These are phyloP conservation scores for Xylaria palmicola DNA, from an alignment of 495 filamentous ascomycete genomes.

Conservation along the genomic window DNA sequence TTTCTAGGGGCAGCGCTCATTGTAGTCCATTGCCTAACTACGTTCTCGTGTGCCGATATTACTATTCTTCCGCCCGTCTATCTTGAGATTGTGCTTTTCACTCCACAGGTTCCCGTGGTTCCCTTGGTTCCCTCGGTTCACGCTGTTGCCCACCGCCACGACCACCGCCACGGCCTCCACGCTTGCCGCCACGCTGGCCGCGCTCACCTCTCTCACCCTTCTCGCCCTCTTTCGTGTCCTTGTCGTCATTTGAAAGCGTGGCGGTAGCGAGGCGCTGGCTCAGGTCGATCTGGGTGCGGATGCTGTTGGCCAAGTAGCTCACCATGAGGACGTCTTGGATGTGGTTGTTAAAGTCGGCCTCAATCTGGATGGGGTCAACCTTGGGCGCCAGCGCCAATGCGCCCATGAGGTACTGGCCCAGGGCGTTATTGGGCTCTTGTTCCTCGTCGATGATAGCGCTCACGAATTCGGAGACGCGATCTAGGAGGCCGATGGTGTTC, in stretches of 20 bases:
- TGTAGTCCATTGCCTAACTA: background rate
- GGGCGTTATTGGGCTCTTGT: slow-evolving; percentile 68
- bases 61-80: background rate
- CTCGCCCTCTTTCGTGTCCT: slow-evolving; percentile 43
- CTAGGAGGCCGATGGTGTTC: slow-evolving; percentile 80
- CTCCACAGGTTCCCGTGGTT: slow-evolving; percentile 23
- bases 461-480: slow-evolving; percentile 86
- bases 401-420: slow-evolving; percentile 93
- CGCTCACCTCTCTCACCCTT: slow-evolving; percentile 43
- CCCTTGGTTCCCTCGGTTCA: slow-evolving; percentile 32
- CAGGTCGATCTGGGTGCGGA: slow-evolving; percentile 97
- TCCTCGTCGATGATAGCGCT: slow-evolving; percentile 70
- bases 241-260: slow-evolving; percentile 63
- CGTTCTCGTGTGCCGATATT: background rate
- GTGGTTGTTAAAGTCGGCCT: slow-evolving; percentile 98
- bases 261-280: slow-evolving; percentile 90
- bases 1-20: slow-evolving; percentile 1
- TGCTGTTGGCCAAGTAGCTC: slow-evolving; percentile 95
- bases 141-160: slow-evolving; percentile 38
- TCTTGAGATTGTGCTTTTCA: slow-evolving; percentile 10
- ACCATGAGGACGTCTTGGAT: slow-evolving; percentile 97
- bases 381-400: slow-evolving; percentile 89
- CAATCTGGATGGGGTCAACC: slow-evolving; percentile 83
- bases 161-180: slow-evolving; percentile 41
- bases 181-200: slow-evolving; percentile 32